A percentile compares a stretch with the other conserved stretches of the same genome.
phyloP scores from a whole-genome alignment of 176 grass and related monocot genomes.

The Raddia guianensis region DNA sequence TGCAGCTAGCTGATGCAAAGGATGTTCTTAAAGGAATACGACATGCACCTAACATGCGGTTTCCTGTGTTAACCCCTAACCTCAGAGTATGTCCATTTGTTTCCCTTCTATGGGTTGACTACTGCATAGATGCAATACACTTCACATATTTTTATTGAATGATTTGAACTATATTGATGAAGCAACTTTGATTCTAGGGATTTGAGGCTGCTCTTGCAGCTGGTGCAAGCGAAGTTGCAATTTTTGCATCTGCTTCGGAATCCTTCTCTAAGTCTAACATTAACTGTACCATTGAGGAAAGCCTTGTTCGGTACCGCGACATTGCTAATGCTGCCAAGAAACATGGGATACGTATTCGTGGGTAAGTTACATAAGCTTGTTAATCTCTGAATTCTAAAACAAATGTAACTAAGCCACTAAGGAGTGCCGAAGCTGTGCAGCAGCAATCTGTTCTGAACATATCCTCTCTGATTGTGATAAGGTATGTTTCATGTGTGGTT shows the following conservation, averaged over 20 bases:
- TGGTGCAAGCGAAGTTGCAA: constrained; percentile 81
- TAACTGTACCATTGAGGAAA: constrained; percentile 83
- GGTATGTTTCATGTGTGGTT: constrained; percentile 86
- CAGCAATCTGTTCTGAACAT: constrained; percentile 23
- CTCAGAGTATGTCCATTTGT: constrained; percentile 63
- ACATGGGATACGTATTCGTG: constrained; percentile 61
- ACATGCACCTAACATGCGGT: constrained; percentile 46
- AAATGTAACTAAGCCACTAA: neutral
- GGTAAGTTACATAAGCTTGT: constrained; percentile 48
- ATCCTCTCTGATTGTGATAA: constrained; percentile 38
- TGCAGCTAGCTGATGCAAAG: constrained; percentile 91
- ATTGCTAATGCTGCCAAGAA: constrained; percentile 69
- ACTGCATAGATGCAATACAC: neutral
- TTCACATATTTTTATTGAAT: constrained; percentile 3
- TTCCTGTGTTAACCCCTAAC: constrained; percentile 92
- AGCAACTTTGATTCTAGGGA: constrained; percentile 51
- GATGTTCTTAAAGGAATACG: constrained; percentile 74
- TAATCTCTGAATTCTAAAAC: neutral
- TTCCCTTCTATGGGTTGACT: neutral
- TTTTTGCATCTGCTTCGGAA: constrained; percentile 92
- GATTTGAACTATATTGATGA: neutral
- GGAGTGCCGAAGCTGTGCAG: neutral
- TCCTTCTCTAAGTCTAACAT: constrained; percentile 89
- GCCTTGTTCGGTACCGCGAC: constrained; percentile 65
- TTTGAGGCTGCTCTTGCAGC: constrained; percentile 82